Evolutionary conservation across 495 filamentous ascomycete species (phyloP).

Genomic region (Ascodesmis nigricans): DNA sequence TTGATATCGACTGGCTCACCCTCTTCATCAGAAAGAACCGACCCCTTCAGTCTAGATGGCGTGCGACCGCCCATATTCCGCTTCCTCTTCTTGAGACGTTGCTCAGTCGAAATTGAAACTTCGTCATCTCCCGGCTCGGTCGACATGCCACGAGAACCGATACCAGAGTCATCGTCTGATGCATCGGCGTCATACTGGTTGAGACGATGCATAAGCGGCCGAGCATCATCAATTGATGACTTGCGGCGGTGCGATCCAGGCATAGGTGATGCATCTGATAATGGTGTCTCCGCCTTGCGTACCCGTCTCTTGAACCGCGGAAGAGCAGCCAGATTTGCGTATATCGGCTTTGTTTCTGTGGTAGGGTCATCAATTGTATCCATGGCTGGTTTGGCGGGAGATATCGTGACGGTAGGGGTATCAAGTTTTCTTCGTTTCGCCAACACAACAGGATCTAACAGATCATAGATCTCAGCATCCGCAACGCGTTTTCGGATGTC

Average conservation of each 20-base stretch:
- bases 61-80: conserved; percentile 15
- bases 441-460: conserved; percentile 62
- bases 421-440: conserved; percentile 49
- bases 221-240: conserved; percentile 14
- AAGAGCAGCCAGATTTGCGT: conserved; percentile 11
- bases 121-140: conserved; percentile 21
- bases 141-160: conserved; percentile 13
- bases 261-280: conserved; percentile 11
- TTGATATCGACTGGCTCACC: not conserved
- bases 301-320: conserved; percentile 22
- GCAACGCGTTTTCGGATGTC: conserved; percentile 70
- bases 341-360: conserved; percentile 6
- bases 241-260: conserved; percentile 8
- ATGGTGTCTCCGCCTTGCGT: conserved; percentile 5
- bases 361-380: conserved; percentile 7
- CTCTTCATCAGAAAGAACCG: conserved; percentile 11
- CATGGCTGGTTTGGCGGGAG: too few relatives aligned
- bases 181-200: conserved; percentile 20
- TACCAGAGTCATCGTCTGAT: conserved; percentile 21
- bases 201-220: conserved; percentile 18
- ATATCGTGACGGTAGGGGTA: too few relatives aligned
- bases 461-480: conserved; percentile 57
- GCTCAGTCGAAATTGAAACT: conserved; percentile 7
- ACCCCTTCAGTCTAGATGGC: conserved; percentile 18
- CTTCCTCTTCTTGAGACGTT: conserved; percentile 15